Evolutionary conservation across 2,329 filamentous ascomycete species (phyloP).

Genomic region (Paecilomyces dactylethromorphus): DNA sequence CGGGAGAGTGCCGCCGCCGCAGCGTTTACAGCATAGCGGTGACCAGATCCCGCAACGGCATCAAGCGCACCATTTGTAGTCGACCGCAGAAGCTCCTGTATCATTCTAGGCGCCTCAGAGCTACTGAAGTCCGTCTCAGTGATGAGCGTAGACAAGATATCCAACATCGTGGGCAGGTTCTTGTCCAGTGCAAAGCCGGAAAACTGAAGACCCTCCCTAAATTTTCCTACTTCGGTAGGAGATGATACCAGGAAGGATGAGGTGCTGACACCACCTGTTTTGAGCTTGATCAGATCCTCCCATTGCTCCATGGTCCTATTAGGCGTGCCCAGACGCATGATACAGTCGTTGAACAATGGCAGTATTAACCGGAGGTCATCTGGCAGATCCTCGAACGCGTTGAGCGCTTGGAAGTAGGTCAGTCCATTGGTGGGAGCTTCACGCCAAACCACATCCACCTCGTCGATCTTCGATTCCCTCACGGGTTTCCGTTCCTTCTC

Average conservation of each 20-base stretch:
- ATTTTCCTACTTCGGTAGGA: slow-evolving; percentile 62
- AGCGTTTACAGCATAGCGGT: slow-evolving; percentile 76
- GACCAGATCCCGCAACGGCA: slow-evolving; percentile 82
- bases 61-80: slow-evolving; percentile 87
- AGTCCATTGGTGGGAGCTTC: slow-evolving; percentile 91
- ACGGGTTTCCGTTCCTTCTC: slow-evolving; percentile 68
- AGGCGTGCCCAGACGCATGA: slow-evolving; percentile 89
- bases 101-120: slow-evolving; percentile 70
- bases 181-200: slow-evolving; percentile 82
- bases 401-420: slow-evolving; percentile 90
- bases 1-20: slow-evolving; percentile 73
- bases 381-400: slow-evolving; percentile 69
- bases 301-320: slow-evolving; percentile 87
- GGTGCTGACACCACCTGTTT: slow-evolving; percentile 84
- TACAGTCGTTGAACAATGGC: slow-evolving; percentile 82
- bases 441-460: slow-evolving; percentile 75
- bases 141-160: slow-evolving; percentile 72
- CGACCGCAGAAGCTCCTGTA: slow-evolving; percentile 78
- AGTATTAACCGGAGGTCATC: slow-evolving; percentile 78
- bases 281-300: slow-evolving; percentile 91
- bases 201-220: slow-evolving; percentile 75
- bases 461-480: slow-evolving; percentile 50
- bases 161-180: slow-evolving; percentile 86
- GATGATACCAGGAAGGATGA: slow-evolving; percentile 77
- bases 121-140: slow-evolving; percentile 86